These are phyloP conservation scores for Reticulascus tulasneorum DNA, from an alignment of 2,329 filamentous ascomycete species.

Conservation along the genomic window DNA sequence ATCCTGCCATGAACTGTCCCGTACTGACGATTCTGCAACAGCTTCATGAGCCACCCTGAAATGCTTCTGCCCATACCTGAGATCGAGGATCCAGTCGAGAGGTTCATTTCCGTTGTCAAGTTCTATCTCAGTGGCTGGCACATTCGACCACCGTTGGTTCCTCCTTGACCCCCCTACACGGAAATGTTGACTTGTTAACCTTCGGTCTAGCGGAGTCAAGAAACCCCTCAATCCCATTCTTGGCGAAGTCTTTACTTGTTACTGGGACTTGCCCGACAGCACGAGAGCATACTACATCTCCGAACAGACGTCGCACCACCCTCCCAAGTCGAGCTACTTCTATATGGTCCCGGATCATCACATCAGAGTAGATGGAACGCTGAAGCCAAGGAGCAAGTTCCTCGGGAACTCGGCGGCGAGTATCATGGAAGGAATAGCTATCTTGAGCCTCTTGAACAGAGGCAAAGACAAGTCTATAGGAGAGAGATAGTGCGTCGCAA, in stretches of 20 bases:
- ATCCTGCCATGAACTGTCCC: not conserved
- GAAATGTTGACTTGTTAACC: constrained; percentile 5
- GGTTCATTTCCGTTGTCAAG: constrained; percentile 93
- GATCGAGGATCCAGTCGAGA: constrained; percentile 82
- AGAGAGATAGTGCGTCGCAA: constrained; percentile 75
- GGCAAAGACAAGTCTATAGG: constrained; percentile 61
- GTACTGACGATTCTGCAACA: constrained; percentile 30
- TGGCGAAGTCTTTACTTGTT: constrained; percentile 90
- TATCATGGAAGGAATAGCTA: constrained; percentile 95
- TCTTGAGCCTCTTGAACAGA: constrained; percentile 76
- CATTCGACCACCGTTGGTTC: constrained; percentile 85
- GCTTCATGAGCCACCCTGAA: constrained; percentile 99
- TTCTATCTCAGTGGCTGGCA: constrained; percentile 99
- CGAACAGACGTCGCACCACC: constrained; percentile 97
- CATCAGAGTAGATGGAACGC: constrained; percentile 90
- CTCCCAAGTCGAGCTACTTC: constrained; percentile 98
- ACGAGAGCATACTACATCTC: constrained; percentile 93
- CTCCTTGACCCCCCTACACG: constrained; percentile 2
- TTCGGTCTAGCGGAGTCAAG: constrained; percentile 78
- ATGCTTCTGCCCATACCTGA: constrained; percentile 83
- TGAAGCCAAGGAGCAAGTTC: constrained; percentile 94
- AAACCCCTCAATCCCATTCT: constrained; percentile 96
- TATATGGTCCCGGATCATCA: constrained; percentile 94
- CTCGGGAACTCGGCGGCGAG: constrained; percentile 95
- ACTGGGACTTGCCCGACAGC: constrained; percentile 85